phyloP scores from a whole-genome alignment of 2,329 filamentous ascomycete genomes.

The Phialophora verrucosa region DNA sequence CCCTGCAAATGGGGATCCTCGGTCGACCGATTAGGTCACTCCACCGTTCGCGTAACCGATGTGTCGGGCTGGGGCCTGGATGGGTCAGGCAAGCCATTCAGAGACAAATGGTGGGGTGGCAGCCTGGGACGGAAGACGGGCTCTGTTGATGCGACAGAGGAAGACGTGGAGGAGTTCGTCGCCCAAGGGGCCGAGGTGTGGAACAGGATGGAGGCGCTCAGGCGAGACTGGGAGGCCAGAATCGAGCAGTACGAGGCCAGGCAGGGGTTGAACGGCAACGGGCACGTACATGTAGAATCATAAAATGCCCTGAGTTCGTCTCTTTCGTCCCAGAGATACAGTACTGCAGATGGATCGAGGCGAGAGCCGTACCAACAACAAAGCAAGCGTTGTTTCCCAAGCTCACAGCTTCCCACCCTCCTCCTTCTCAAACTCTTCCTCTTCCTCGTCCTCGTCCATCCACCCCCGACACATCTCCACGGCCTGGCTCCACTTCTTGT shows the following conservation, averaged over 20 bases:
- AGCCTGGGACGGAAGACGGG: slow-evolving; percentile 64
- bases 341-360: too few relatives aligned
- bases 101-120: slow-evolving; percentile 47
- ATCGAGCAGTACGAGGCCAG: slow-evolving; percentile 48
- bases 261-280: slow-evolving; percentile 14
- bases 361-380: neutral
- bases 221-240: slow-evolving; percentile 67
- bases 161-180: slow-evolving; percentile 67
- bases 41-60: slow-evolving; percentile 73
- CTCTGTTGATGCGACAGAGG: slow-evolving; percentile 64
- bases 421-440: slow-evolving; percentile 19
- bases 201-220: slow-evolving; percentile 73
- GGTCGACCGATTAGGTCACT: slow-evolving; percentile 61
- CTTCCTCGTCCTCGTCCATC: slow-evolving; percentile 48
- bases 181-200: slow-evolving; percentile 66
- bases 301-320: neutral
- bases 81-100: slow-evolving; percentile 52
- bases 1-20: slow-evolving; percentile 84
- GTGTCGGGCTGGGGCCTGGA: slow-evolving; percentile 81
- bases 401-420: slow-evolving; percentile 15
- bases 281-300: slow-evolving; percentile 14
- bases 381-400: neutral
- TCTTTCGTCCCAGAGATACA: neutral
- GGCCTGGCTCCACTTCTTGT: slow-evolving; percentile 74
- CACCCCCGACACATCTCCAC: slow-evolving; percentile 80